These are phyloP conservation scores for Phyllosticta paracitricarpa DNA, from an alignment of 2,329 filamentous ascomycete species.

Conservation along the genomic window DNA sequence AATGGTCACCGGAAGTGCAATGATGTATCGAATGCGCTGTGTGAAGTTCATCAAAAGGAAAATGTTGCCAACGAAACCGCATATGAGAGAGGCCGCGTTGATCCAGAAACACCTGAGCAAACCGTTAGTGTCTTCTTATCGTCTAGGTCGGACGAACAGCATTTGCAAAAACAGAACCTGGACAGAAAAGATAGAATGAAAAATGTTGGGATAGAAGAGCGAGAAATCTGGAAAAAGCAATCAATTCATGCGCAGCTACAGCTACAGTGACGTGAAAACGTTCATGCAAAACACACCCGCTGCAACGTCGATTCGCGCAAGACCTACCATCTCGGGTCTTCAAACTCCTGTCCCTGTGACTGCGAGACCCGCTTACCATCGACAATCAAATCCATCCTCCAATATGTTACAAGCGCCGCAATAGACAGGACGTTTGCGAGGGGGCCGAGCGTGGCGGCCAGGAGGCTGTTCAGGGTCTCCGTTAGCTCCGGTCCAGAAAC, in stretches of 20 bases:
- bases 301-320: background rate
- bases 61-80: slow-evolving; percentile 69
- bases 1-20: slow-evolving; percentile 78
- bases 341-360: slow-evolving; percentile 45
- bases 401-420: slow-evolving; percentile 70
- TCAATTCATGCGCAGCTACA: too few species aligned
- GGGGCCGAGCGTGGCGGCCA: slow-evolving; percentile 75
- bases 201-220: background rate
- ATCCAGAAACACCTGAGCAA: slow-evolving; percentile 56
- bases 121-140: background rate
- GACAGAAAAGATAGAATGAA: background rate
- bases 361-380: slow-evolving; percentile 41
- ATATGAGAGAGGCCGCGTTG: slow-evolving; percentile 67
- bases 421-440: slow-evolving; percentile 83
- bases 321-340: slow-evolving; percentile 60
- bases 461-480: slow-evolving; percentile 35
- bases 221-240: too few species aligned
- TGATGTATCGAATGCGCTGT: slow-evolving; percentile 63
- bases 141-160: background rate
- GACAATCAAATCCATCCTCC: slow-evolving; percentile 52
- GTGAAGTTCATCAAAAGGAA: slow-evolving; percentile 86
- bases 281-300: background rate
- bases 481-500: background rate
- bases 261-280: background rate
- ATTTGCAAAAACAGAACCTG: background rate